Base-by-base conservation (phyloP, 768 basidiomycete genomes). In the Suillus spraguei region DNA sequence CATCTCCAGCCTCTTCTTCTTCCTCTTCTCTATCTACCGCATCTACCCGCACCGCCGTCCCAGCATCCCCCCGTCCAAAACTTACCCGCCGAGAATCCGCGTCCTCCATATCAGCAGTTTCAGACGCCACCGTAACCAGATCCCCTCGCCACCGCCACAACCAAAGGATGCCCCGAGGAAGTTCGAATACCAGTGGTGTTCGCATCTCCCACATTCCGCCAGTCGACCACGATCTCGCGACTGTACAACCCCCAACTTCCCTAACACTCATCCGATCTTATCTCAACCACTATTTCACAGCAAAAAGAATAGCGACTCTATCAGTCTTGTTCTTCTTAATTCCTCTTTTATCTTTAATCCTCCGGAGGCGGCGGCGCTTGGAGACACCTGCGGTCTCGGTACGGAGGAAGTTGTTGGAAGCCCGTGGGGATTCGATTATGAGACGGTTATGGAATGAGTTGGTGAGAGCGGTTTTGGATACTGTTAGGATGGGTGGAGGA, bases 401-500 rank as follows among this genome's bases (percentile, higher is more conserved):
- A 32, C 80, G 87, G 68, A 78, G 82, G 65, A 78, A 86, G 55
- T 71, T 92, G 59, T 76, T 78, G 32, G 78, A 77, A 41, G 76
- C 73, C n/a, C 79, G 77, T 22, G 72, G 65, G 22, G 78, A 68
- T 65, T 68, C 81, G 74, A 38, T 73, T 64, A 14, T 79, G 75
- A 41, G 66, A 78, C 50, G 59, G 81, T 75, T 83, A 38, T 88
- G 88, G 85, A 73, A 74, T 22, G 85, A 85, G 68, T 68, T 82
- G 8, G 67, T 83, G 4, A 79, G 81, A 49, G 85, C 81, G 6
- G 78, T 93, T 17, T 72, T 76, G 54, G 91, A 93, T 76, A 88
- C 89, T 4, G 81, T 90, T 38, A 82, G 80, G 68, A 92, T 93
- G 91, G 91, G 86, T 1, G 91, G 89, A 22, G 84, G 88, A 66